Base-by-base conservation (phyloP, 176 grass and related monocot genomes). In the Carex pumila region DNA sequence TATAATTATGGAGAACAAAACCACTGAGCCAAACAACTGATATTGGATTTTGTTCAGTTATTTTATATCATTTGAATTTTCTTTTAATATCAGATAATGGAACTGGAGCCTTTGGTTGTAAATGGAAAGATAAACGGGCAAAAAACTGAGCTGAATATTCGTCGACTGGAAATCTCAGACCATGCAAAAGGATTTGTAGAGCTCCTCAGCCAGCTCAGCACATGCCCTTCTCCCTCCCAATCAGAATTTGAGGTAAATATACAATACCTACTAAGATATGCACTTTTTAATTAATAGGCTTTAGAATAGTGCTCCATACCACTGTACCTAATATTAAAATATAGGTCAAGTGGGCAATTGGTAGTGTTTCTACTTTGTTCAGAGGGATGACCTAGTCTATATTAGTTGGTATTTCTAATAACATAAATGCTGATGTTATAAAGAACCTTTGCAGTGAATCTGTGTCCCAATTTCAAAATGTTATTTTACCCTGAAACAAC, bases 161-260 rank as follows among this genome's bases (percentile, higher is more conserved):
- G 94, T 45, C 92, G 89, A 52, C 83, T 97, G 18, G 88, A 97
- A 87, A 11, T 86, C 14, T 74, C 88, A 1, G 94, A 97, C 80
- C 80, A 86, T 14, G 88, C 82, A 65, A 97, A 85, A 87, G 92
- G 94, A 0, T 94, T 97, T 64, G 32, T 94, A 0, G 1, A 78
- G 30, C 90, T 97, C 41, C 94, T 97, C 3, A 65, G 92, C 2
- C 92, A 97, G 88, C 88, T 97, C 80, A 90, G 91, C 74, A 14
- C 79, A n/a, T 90, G 86, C 62, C 87, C 88, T 36, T 88, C 82
- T n/a, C 92, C 93, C 85, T 91, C 91, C 12, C 59, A 85, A 7
- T 86, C 85, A 61, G 91, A 91, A 81, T 93, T 98, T 81, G 36
- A 83, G 80, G 80, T 82, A 82, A 22, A 32, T 25, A 49, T 19